Evolutionary conservation across 768 basidiomycete species (phyloP).

Genomic region (Phlebiopsis gigantea): DNA sequence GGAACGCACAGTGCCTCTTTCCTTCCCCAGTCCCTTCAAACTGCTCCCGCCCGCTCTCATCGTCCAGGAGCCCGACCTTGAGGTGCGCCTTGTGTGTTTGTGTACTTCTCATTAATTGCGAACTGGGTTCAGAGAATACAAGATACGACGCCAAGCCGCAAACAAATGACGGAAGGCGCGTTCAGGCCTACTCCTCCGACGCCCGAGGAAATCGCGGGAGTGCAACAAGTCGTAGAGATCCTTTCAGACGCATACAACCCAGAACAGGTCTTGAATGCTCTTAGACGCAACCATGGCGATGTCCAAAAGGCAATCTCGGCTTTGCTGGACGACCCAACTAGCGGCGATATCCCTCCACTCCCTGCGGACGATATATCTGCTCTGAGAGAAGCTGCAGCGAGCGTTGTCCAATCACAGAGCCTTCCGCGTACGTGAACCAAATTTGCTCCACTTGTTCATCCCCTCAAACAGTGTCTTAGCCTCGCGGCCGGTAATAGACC

Average conservation of each 20-base stretch:
- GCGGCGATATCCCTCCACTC: conserved; percentile 5
- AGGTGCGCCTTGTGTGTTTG: not conserved
- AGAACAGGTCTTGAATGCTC: conserved; percentile 47
- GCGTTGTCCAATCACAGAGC: conserved; percentile 11
- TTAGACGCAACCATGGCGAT: conserved; percentile 57
- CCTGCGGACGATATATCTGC: conserved; percentile 7
- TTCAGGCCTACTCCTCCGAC: conserved; percentile 15
- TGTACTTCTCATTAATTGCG: not conserved
- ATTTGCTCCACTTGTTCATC: not conserved
- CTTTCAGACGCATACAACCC: conserved; percentile 37
- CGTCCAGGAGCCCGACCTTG: not conserved
- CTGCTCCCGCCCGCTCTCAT: not conserved
- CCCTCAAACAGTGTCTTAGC: not conserved
- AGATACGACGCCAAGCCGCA: not conserved
- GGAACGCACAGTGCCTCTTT: not conserved
- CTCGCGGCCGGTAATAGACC: conserved; percentile 39
- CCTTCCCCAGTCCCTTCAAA: not conserved
- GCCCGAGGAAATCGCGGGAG: conserved; percentile 22
- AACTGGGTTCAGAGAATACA: not conserved
- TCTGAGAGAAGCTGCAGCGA: conserved; percentile 10
- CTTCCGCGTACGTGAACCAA: not conserved
- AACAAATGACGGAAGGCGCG: conserved; percentile 1
- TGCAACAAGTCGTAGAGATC: conserved; percentile 31
- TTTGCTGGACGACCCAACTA: conserved; percentile 27
- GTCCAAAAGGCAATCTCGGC: conserved; percentile 30